These are phyloP conservation scores for Xylaria arbuscula DNA, from an alignment of 2,329 filamentous ascomycete genomes.

Conservation along the genomic window DNA sequence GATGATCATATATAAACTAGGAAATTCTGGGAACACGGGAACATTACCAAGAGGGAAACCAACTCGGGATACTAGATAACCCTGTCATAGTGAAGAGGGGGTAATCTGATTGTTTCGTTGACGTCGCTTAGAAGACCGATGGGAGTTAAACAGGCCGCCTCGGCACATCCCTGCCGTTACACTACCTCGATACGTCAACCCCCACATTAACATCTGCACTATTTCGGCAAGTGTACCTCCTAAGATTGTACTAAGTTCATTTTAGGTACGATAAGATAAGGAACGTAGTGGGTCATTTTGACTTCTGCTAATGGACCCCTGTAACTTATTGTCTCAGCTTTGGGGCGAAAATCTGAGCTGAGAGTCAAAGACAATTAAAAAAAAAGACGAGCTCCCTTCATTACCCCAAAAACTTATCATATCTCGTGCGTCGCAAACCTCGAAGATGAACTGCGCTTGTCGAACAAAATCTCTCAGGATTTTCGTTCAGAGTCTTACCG, in stretches of 20 bases:
- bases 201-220: background rate
- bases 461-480: conserved; percentile 58
- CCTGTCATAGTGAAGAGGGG: background rate
- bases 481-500: conserved; percentile 60
- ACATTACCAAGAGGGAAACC: conserved; percentile 4
- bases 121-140: background rate
- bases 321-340: background rate
- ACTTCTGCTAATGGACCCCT: background rate
- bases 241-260: too few relatives aligned
- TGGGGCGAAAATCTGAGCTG: background rate
- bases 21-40: background rate
- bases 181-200: background rate
- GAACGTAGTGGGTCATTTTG: background rate
- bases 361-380: conserved; percentile 6
- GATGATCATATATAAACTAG: conserved; percentile 1
- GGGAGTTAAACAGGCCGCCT: too few relatives aligned
- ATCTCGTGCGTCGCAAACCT: background rate
- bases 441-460: conserved; percentile 61
- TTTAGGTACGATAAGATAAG: too few relatives aligned
- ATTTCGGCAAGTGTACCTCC: too few relatives aligned
- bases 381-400: background rate
- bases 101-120: conserved; percentile 6
- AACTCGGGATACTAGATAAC: background rate
- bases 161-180: background rate
- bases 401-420: conserved; percentile 6